Percentiles rank a stretch among this genome's conserved stretches.
Conservation (phyloP, 163 green algal species). For the Coccomyxa subellipsoidea region DNA sequence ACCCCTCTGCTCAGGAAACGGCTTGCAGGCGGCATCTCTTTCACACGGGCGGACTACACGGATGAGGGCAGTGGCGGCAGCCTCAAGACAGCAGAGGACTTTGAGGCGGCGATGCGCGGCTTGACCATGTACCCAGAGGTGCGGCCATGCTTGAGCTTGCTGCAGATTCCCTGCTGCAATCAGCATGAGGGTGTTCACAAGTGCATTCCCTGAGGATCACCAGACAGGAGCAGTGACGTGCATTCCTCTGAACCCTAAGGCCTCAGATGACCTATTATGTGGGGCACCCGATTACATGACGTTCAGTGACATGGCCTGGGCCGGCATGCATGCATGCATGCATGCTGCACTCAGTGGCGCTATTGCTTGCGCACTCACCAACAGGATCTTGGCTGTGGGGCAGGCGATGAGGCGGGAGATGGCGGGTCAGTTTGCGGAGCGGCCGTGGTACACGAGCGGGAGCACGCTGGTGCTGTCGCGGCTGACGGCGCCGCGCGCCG, state of each 20-base stretch:
- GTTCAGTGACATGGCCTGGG: too few species aligned
- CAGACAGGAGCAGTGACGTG: neutral
- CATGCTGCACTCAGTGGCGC: too few species aligned
- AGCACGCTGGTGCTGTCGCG: conserved; percentile 11
- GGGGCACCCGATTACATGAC: too few species aligned
- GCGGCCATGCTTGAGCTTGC: too few species aligned
- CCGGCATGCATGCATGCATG: too few species aligned
- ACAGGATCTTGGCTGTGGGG: too few species aligned
- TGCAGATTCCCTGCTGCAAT: too few species aligned
- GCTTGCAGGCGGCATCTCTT: neutral
- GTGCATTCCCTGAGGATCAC: neutral
- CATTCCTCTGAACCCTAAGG: too few species aligned
- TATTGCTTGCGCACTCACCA: too few species aligned
- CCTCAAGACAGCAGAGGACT: neutral
- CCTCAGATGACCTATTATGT: too few species aligned
- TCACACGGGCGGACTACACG: conserved; percentile 5
- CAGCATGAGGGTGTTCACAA: too few species aligned
- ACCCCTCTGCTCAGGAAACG: neutral
- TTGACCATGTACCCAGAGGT: conserved; percentile 12
- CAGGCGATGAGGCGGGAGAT: conserved; percentile 6
- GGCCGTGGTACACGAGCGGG: conserved; percentile 15
- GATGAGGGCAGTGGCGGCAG: conserved; percentile 11
- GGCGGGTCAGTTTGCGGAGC: conserved; percentile 11
- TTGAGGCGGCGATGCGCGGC: neutral
- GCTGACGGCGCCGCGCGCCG: neutral